Base-by-base conservation (phyloP, 768 basidiomycete species). In the Phlebiopsis flavidoalba region DNA sequence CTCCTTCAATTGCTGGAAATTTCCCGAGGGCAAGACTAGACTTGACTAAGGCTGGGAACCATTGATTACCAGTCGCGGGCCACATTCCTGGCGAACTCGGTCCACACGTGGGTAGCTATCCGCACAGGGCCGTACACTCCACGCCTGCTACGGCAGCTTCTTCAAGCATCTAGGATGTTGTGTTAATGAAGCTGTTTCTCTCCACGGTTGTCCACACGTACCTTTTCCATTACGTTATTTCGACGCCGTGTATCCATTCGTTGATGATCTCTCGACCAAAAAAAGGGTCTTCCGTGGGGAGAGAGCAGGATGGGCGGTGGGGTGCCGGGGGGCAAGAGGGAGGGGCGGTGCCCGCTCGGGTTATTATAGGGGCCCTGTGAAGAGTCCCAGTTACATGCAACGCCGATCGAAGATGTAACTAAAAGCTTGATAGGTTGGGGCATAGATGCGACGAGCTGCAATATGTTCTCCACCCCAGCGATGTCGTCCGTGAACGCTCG, bases 221-320 rank as follows among this genome's bases (percentile, higher is more conserved):
- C 65, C 46, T 68, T 61, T 53, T 78, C 77, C 0, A 76, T 73
- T 0, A 77, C 76, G 72, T n/a, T 76, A 78, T 66, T 80, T 80
- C 0, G 74, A 75, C 63, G 77, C 74, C 1, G 70, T 63, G 58
- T 79, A 79, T 0, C 78, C 78, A n/a, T 68, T 67, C 7, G 72
- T 73, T 21, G 74, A 58, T 0, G 76, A 71, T 12, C 4, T 5
- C 5, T 4, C 24, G 4, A 53, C 21, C 31, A 31, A 40, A 12
- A 21, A 5, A 3, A 60, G 21, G 11, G 47, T 17, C 3, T 24
- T 11, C 22, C 55, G 52, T 12, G 59, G 59, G n/a, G n/a, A n/a
- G 33, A 66, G 57, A 17, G 24, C 57, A 0, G 75, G 63, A 46
- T 70, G 65, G 11, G 64, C 19, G 19, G 73, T 35, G 5, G 63